A percentile compares a stretch with the other conserved stretches of the same genome.
These are phyloP conservation scores for Puccinia polysora DNA, from an alignment of 1,284 basidiomycete species.

Conservation along the genomic window DNA sequence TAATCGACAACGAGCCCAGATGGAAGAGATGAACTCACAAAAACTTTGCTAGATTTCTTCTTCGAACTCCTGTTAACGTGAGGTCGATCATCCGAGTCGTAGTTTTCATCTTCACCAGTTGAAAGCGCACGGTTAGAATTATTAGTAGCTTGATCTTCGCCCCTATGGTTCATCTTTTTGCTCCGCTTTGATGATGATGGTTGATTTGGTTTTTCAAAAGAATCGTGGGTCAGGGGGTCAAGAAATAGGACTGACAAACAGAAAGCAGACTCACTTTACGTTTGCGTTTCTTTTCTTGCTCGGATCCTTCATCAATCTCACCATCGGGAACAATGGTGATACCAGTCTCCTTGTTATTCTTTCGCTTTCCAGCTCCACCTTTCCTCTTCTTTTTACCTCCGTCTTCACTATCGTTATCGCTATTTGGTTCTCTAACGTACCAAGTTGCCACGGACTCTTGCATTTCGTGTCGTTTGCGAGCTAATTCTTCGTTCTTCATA, in stretches of 20 bases:
- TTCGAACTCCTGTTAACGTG: conserved; percentile 17
- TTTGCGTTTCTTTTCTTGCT: conserved; percentile 35
- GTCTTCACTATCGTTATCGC: conserved; percentile 34
- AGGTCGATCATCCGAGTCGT: conserved; percentile 18
- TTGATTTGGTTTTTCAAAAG: too few relatives aligned
- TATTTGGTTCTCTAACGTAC: conserved; percentile 27
- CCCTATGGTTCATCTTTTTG: conserved; percentile 17
- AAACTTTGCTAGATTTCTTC: conserved; percentile 38
- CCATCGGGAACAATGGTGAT: conserved; percentile 34
- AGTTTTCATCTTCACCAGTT: conserved; percentile 34
- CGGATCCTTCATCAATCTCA: conserved; percentile 31
- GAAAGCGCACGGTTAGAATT: conserved; percentile 3
- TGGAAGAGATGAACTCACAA: conserved; percentile 16
- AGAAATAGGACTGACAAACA: too few relatives aligned
- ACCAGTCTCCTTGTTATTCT: conserved; percentile 50
- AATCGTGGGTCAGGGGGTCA: too few relatives aligned
- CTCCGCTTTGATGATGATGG: too few relatives aligned
- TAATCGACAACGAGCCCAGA: not conserved
- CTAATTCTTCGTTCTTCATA: conserved; percentile 29
- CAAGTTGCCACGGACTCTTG: conserved; percentile 40
- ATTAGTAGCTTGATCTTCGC: conserved; percentile 7
- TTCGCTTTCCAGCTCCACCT: conserved; percentile 57
- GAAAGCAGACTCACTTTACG: conserved; percentile 20
- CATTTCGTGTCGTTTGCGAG: conserved; percentile 42
- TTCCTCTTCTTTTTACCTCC: conserved; percentile 43